Evolutionary conservation across 148 eudicot genomes (phyloP).

Genomic region (Suaeda aralocaspica): DNA sequence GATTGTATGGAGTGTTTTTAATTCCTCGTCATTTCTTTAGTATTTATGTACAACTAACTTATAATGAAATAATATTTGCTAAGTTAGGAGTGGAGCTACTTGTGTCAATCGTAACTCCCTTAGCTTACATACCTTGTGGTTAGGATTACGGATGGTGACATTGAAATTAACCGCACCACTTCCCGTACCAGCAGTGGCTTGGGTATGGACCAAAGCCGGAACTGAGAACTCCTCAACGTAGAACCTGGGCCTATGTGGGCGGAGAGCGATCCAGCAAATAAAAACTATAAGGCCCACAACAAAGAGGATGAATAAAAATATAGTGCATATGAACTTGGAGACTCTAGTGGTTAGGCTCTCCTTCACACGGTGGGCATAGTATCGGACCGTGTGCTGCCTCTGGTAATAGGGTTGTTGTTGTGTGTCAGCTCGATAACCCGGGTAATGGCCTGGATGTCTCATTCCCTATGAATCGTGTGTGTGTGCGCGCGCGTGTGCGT

Average conservation of each 20-base stretch:
- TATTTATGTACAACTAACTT: too few relatives aligned
- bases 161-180: constrained; percentile 46
- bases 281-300: constrained; percentile 54
- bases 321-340: constrained; percentile 62
- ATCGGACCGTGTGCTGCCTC: constrained; percentile 50
- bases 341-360: constrained; percentile 72
- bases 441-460: constrained; percentile 13
- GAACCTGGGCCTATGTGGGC: constrained; percentile 80
- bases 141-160: constrained; percentile 60
- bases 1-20: too few relatives aligned
- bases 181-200: constrained; percentile 32
- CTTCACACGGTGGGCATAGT: constrained; percentile 61
- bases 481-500: background rate
- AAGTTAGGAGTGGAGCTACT: too few relatives aligned
- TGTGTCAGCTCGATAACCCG: background rate
- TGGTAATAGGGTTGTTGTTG: constrained; percentile 7
- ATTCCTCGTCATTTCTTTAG: too few relatives aligned
- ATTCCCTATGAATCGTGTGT: background rate
- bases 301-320: constrained; percentile 47
- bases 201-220: constrained; percentile 44
- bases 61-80: too few relatives aligned
- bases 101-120: too few relatives aligned
- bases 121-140: constrained; percentile 49
- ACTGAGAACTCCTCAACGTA: constrained; percentile 46
- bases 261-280: constrained; percentile 70